Evolutionary conservation across 345 rosid species (phyloP), one percentile per base, ranked within the genome.

Genomic region (Leavenworthia alabamica): DNA sequence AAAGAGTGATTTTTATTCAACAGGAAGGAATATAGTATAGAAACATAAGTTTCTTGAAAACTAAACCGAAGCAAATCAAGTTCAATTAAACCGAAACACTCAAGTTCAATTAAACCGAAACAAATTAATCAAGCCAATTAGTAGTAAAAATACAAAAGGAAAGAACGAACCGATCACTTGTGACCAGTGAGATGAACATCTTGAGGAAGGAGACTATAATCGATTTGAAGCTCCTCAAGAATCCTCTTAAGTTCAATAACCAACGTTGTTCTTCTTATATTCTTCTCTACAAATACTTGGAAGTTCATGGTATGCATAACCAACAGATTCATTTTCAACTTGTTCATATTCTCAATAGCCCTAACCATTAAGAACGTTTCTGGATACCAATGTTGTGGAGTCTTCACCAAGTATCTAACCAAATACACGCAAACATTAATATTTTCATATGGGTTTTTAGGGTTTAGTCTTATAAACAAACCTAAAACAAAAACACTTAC

Each of bases 261-360:
- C 7, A 85, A 75, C 13, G 63, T 79, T 26, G 80, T 79, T 72
- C 80, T 78, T 36, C 91, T 74, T 10, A 45, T n/a, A 72, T 51
- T 77, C 78, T 77, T 87, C 81, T 80, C 87, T 16, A 20, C 67
- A 0, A 13, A 77, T 2, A 78, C 68, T 47, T 87, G 95, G 64
- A 84, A 84, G 68, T 77, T 87, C 55, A 82, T 74, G 3, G 75
- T 81, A 68, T 82, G 91, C 12, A 8, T 44, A 24, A 76, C 35
- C 3, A 53, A 27, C 14, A 85, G 64, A 45, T 54, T 82, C 64
- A 85, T 47, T 43, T 73, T 71, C 48, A 88, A 45, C 72, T 72
- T 81, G 75, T 71, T 80, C 40, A 78, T 52, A 16, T 80, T 69
- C 74, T 81, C 84, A 17, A 81, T 85, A 14, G 78, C 86, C 70